These are phyloP conservation scores for Rutidosis leptorrhynchoides DNA, from an alignment of 129 eudicot species.

Conservation along the genomic window DNA sequence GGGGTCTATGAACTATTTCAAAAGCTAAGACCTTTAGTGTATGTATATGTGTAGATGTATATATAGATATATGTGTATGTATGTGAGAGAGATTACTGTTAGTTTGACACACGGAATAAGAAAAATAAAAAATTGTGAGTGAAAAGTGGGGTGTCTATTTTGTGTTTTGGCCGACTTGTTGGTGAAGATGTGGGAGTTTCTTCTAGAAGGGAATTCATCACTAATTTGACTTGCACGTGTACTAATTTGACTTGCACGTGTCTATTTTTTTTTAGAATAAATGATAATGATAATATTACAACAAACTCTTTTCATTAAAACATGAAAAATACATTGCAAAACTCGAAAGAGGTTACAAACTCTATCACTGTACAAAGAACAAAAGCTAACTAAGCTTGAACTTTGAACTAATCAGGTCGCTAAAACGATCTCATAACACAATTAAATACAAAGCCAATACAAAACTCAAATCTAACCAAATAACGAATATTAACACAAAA, in stretches of 20 bases:
- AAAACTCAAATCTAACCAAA: too few relatives aligned
- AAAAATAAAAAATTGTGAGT: background rate
- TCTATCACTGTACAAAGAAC: too few relatives aligned
- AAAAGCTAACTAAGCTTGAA: too few relatives aligned
- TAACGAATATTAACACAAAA: too few relatives aligned
- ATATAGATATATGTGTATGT: background rate
- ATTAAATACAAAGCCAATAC: too few relatives aligned
- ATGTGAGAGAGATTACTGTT: background rate
- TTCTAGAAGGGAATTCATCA: constrained; percentile 29
- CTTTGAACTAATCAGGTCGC: too few relatives aligned
- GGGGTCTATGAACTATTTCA: constrained; percentile 11
- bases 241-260: constrained; percentile 30
- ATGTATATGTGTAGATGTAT: background rate
- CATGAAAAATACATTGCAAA: too few relatives aligned
- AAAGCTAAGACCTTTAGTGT: constrained; percentile 11
- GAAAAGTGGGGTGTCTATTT: background rate
- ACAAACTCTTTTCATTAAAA: too few relatives aligned
- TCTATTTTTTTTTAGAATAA: too few relatives aligned
- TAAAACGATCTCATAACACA: too few relatives aligned
- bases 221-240: constrained; percentile 12
- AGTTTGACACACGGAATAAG: constrained; percentile 12
- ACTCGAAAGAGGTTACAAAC: too few relatives aligned
- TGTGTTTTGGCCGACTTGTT: constrained; percentile 19
- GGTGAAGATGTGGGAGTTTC: constrained; percentile 22
- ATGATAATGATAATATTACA: too few relatives aligned